Evolutionary conservation across 805 yeast genomes (phyloP), one percentile per base, ranked within the genome.

Genomic region (Ogataea pilisensis): DNA sequence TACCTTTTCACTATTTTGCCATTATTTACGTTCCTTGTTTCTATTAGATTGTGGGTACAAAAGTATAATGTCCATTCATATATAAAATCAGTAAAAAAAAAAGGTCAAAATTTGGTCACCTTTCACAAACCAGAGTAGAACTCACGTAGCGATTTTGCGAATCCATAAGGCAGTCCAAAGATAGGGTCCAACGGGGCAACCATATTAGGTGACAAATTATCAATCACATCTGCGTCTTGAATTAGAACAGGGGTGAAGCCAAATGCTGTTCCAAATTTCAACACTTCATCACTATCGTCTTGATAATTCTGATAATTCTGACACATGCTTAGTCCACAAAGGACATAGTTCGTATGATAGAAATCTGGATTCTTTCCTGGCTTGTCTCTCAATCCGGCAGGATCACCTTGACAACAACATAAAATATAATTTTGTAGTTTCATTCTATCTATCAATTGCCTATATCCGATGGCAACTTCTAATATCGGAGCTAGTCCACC

Each of bases 331-430:
- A 91, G 65, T 0, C 99, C 99, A 40, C 83, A 65, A 2, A 90
- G 64, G 0, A 81, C 79, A 58, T 93, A 93, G 57, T 90, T 88
- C 1, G 96, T 82, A 56, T 93, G 99, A 61, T 93, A 93, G 43
- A 82, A 83, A 59, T 93, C 99, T 0, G 93, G 80, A 6, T 61
- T 51, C 45, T 74, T 77, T 1, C 87, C 87, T 0, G 98, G 98
- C 60, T 93, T 93, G 59, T 93, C 99, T 35, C 82, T 64, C 17
- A 93, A 66, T 0, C 99, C 99, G 2, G 54, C 54, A 12, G 63
- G 55, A 1, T 53, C 55, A 12, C 69, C 66, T 62, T 93, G 99
- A 46, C 95, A 80, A 57, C 96, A 89, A 46, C 74, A 69, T 22
- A 88, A 60, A 3, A 87, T 76, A 57, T 86, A 93, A 37, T 75